Evolutionary conservation across 441 rosid genomes (phyloP).

Genomic region (Kokia cookei): DNA sequence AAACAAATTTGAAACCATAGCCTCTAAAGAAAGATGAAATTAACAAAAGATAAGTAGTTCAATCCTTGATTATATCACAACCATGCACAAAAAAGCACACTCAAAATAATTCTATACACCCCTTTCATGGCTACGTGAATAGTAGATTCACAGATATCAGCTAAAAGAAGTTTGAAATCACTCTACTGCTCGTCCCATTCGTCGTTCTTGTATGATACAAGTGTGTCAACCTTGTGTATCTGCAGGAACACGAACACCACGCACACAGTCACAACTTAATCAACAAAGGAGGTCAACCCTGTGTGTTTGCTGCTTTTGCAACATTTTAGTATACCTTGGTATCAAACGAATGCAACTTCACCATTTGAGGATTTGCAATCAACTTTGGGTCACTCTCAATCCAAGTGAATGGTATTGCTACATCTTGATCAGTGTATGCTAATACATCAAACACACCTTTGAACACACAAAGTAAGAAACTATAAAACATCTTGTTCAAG

Average conservation of each 20-base stretch:
- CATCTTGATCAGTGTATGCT: slow-evolving; percentile 80
- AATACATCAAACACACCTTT: slow-evolving; percentile 91
- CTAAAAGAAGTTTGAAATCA: neutral
- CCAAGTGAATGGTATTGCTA: slow-evolving; percentile 93
- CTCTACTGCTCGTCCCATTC: slow-evolving; percentile 80
- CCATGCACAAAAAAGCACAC: neutral
- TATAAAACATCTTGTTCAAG: neutral
- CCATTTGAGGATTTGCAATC: slow-evolving; percentile 97
- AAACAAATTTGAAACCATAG: neutral
- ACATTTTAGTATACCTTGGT: slow-evolving; percentile 56
- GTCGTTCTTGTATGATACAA: slow-evolving; percentile 91
- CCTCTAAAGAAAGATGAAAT: neutral
- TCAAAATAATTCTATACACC: neutral
- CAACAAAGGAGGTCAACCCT: neutral
- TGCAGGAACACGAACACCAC: slow-evolving; percentile 30
- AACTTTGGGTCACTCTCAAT: slow-evolving; percentile 85
- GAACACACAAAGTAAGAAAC: neutral
- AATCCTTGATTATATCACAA: neutral
- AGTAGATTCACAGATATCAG: slow-evolving; percentile 37
- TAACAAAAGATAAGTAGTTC: neutral
- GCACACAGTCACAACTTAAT: neutral
- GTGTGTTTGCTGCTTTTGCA: neutral
- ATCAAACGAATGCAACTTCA: slow-evolving; percentile 89
- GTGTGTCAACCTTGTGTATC: slow-evolving; percentile 98
- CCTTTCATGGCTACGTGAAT: slow-evolving; percentile 28